These are phyloP conservation scores for Cutaneotrichosporon curvatum DNA, from an alignment of 1,284 basidiomycete genomes.

Conservation along the genomic window DNA sequence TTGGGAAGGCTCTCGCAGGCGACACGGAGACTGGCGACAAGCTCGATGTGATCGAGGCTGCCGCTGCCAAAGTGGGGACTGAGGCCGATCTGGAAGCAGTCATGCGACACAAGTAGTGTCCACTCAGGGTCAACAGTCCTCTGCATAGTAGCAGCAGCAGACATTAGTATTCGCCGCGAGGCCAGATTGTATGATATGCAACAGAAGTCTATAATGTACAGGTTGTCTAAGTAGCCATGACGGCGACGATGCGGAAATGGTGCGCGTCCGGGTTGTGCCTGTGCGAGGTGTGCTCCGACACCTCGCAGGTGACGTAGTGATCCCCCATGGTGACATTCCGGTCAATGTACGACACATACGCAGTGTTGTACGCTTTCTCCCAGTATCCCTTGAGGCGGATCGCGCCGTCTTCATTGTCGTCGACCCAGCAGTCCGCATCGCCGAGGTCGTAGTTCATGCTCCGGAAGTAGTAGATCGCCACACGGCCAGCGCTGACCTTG, in stretches of 20 bases:
- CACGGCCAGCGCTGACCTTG: slow-evolving; percentile 39
- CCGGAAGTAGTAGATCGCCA: slow-evolving; percentile 46
- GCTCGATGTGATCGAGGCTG: slow-evolving; percentile 17
- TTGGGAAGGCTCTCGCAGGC: slow-evolving; percentile 24
- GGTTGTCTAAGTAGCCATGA: slow-evolving; percentile 43
- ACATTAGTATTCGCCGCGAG: no score
- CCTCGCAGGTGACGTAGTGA: slow-evolving; percentile 44
- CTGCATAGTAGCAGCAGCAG: background rate
- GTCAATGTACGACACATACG: slow-evolving; percentile 43
- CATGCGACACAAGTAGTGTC: slow-evolving; percentile 4
- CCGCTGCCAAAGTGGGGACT: slow-evolving; percentile 16
- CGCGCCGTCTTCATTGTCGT: slow-evolving; percentile 43
- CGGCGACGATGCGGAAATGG: slow-evolving; percentile 46
- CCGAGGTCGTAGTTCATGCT: slow-evolving; percentile 45
- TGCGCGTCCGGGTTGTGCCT: slow-evolving; percentile 39
- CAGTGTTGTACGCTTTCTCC: slow-evolving; percentile 41
- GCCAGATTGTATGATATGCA: no score
- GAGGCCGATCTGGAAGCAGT: slow-evolving; percentile 20
- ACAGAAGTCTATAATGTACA: no score
- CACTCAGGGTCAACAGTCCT: background rate
- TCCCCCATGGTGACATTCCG: slow-evolving; percentile 40
- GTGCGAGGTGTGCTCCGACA: slow-evolving; percentile 39
- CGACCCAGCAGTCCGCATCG: slow-evolving; percentile 46
- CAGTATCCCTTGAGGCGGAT: slow-evolving; percentile 41
- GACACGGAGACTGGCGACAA: slow-evolving; percentile 5